Conservation (phyloP, 805 yeast genomes). For the Komagataella kurtzmanii region DNA sequence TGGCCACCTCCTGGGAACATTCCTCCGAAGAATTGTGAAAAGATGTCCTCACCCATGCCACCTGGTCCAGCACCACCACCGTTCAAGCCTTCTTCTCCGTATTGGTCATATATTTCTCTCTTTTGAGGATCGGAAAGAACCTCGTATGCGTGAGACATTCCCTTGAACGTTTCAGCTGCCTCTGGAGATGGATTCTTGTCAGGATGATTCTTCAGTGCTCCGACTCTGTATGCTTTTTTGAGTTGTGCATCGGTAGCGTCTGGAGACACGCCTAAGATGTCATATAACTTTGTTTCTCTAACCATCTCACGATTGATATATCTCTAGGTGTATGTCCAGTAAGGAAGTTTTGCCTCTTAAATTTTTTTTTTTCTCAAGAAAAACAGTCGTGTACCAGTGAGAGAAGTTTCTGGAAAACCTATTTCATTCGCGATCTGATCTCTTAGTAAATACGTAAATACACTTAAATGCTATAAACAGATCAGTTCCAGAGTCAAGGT, state of each 20-base stretch:
- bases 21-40: slow-evolving; percentile 47
- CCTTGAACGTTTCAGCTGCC: slow-evolving; percentile 93
- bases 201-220: slow-evolving; percentile 74
- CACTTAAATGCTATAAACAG: neutral
- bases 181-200: slow-evolving; percentile 78
- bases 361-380: neutral
- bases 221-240: slow-evolving; percentile 72
- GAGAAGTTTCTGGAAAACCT: neutral
- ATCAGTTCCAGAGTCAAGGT: neutral
- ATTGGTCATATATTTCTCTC: slow-evolving; percentile 79
- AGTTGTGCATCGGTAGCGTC: slow-evolving; percentile 58
- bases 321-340: neutral
- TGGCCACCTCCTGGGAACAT: slow-evolving; percentile 49
- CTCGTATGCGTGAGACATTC: slow-evolving; percentile 79
- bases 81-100: slow-evolving; percentile 84
- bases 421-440: neutral
- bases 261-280: slow-evolving; percentile 57
- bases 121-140: slow-evolving; percentile 78
- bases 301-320: slow-evolving; percentile 35
- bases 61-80: slow-evolving; percentile 63
- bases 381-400: neutral
- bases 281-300: slow-evolving; percentile 69
- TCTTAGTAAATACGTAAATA: neutral
- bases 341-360: neutral
- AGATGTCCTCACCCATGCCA: slow-evolving; percentile 40